Conservation (phyloP, 2,329 filamentous ascomycete genomes). For the Diaporthe sp. region DNA sequence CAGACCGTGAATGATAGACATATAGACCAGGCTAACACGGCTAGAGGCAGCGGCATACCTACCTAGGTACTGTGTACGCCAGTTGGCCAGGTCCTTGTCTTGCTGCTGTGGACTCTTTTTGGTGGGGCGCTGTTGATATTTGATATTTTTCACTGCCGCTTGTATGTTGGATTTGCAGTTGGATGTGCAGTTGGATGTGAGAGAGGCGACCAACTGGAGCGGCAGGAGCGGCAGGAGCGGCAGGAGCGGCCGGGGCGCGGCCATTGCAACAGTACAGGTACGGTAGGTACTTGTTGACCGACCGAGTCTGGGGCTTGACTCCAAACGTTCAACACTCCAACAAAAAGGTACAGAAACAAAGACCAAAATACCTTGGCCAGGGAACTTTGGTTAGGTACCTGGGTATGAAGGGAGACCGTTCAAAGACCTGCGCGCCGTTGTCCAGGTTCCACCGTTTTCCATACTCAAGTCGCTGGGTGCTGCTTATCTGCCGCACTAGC, state of each 20-base stretch:
- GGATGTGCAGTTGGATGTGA: constrained; percentile 14
- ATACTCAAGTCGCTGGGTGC: no score
- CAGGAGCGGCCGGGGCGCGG: no score
- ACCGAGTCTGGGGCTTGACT: neutral
- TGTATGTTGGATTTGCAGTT: neutral
- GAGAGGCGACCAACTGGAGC: constrained; percentile 6
- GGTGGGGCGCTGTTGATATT: neutral
- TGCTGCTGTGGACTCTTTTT: neutral
- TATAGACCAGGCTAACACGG: neutral
- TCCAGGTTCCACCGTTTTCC: no score
- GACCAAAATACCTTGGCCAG: neutral
- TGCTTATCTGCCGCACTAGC: neutral
- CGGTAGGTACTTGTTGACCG: neutral
- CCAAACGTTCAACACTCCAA: neutral
- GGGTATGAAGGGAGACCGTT: no score
- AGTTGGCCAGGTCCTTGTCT: neutral
- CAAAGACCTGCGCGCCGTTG: neutral
- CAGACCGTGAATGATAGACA: constrained; percentile 22
- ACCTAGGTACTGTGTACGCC: no score
- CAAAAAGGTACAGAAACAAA: neutral
- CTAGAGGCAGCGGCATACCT: no score
- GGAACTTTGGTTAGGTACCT: neutral
- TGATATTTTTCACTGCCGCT: neutral
- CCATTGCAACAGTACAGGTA: no score
- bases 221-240: neutral